Evolutionary conservation across 345 rosid genomes (phyloP), one percentile per base, ranked within the genome.

Genomic region (Garcia nutans): DNA sequence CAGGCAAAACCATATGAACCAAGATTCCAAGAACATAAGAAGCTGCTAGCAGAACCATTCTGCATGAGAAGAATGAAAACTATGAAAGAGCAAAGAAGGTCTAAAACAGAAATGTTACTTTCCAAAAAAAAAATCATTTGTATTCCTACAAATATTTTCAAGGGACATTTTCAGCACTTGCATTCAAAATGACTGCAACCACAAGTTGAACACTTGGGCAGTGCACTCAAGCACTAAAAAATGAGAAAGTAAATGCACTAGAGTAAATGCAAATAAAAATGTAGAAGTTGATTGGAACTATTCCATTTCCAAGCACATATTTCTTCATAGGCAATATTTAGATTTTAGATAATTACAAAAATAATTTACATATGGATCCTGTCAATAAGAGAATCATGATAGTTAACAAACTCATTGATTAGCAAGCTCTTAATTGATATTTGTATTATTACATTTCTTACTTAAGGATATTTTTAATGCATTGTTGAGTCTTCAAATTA

Each of bases 1-100:
- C 20, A 54, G 56, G 28, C 57, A 37, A 68, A 12, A 66, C 22
- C 19, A 58, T 24, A 82, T 28, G 22, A 77, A 72, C 73, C 66
- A 68, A 37, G 41, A 47, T 47, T 47, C 12, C 50, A 47, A 65
- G 13, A 71, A 15, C 13, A 62, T 33, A 57, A 45, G 37, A 2
- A 68, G 59, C 68, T 52, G 22, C 20, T 37, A 44, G 5, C 60
- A 70, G 69, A 72, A 64, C 66, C 67, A 49, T 26, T 57, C 22
- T 58, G 70, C 13, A 31, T 7, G 12, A 4, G 58, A n/a, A 60
- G 22, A 69, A 12, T 28, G 33, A 28, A 47, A 22, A 44, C 45
- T 74, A 41, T 63, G 6, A 47, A 68, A 49, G 3, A 2, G 26
- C n/a, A 47, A 68, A 66, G 54, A 44, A 45, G 1, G 16, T 13